Conservation (phyloP, 2,329 filamentous ascomycete species). For the Rhynchosporium graminicola region DNA sequence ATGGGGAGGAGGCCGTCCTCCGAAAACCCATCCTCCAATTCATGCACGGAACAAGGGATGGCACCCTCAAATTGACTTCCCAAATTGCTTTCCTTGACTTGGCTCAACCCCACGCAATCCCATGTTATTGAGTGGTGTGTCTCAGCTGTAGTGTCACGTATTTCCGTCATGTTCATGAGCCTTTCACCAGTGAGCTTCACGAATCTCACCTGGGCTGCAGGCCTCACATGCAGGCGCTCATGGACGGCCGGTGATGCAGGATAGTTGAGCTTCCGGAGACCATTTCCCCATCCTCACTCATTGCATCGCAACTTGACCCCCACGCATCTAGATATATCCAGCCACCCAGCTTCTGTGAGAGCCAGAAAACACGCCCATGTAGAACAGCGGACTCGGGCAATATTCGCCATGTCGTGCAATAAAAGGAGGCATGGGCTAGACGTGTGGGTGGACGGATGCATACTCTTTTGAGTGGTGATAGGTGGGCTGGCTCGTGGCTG, state of each 20-base stretch:
- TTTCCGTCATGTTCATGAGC: conserved; percentile 30
- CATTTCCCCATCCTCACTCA: conserved; percentile 8
- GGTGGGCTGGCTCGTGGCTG: too few species aligned
- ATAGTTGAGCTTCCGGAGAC: conserved; percentile 9
- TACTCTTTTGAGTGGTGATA: background rate
- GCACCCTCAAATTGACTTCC: conserved; percentile 15
- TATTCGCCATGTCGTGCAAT: too few species aligned
- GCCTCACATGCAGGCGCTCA: conserved; percentile 26
- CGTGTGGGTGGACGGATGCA: conserved; percentile 8
- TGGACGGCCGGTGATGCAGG: conserved; percentile 15
- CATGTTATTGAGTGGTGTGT: conserved; percentile 21
- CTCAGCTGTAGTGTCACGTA: conserved; percentile 28
- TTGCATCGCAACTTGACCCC: conserved; percentile 20
- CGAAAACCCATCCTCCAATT: conserved; percentile 7
- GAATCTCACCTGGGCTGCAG: conserved; percentile 28
- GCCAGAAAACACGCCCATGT: conserved; percentile 2
- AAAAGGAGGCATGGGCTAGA: conserved; percentile 4
- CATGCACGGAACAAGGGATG: conserved; percentile 12
- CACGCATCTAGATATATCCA: conserved; percentile 14
- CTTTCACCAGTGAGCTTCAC: conserved; percentile 17
- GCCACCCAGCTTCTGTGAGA: conserved; percentile 1
- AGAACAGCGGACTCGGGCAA: conserved; percentile 7
- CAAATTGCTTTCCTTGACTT: conserved; percentile 25
- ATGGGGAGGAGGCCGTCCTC: conserved; percentile 11
- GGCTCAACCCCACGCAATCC: conserved; percentile 24